Percentiles rank a stretch among this genome's conserved stretches.
phyloP scores from a whole-genome alignment of 805 yeast genomes.

The Zygotorulaspora florentina region DNA sequence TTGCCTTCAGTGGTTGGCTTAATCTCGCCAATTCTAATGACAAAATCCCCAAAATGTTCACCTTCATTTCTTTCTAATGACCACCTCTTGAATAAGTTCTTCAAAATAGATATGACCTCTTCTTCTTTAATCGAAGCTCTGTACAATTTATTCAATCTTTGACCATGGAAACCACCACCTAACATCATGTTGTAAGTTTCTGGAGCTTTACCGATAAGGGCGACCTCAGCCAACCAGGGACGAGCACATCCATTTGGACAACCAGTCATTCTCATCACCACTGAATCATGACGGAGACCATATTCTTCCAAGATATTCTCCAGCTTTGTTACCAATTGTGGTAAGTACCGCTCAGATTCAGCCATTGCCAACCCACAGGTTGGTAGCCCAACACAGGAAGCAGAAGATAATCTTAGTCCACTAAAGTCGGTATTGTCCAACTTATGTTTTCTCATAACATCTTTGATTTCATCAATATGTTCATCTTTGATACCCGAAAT shows the following conservation, averaged over 20 bases:
- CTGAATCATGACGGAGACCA: constrained; percentile 89
- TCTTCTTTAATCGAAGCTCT: constrained; percentile 86
- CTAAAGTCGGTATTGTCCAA: constrained; percentile 80
- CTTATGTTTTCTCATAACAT: constrained; percentile 63
- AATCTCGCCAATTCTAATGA: constrained; percentile 81
- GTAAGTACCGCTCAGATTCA: constrained; percentile 86
- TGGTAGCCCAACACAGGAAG: constrained; percentile 97
- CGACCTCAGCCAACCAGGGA: constrained; percentile 97
- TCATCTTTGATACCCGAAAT: constrained; percentile 69
- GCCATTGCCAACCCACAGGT: constrained; percentile 99
- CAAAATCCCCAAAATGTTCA: constrained; percentile 94
- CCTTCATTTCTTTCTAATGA: constrained; percentile 84
- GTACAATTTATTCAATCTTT: constrained; percentile 85
- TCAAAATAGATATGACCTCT: constrained; percentile 70
- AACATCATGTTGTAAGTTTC: constrained; percentile 91
- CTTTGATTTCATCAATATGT: constrained; percentile 59
- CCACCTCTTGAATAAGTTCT: constrained; percentile 91
- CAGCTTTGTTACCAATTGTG: constrained; percentile 72
- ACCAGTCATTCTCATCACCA: constrained; percentile 98
- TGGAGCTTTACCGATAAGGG: constrained; percentile 89
- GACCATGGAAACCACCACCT: constrained; percentile 95
- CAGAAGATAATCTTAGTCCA: constrained; percentile 81
- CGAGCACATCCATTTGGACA: constrained; percentile 99
- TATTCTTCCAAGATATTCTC: constrained; percentile 86
- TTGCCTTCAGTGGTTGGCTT: constrained; percentile 87